Evolutionary conservation across 257 asterid genomes (phyloP), one percentile per base, ranked within the genome.

Genomic region (Verbascum thapsus): DNA sequence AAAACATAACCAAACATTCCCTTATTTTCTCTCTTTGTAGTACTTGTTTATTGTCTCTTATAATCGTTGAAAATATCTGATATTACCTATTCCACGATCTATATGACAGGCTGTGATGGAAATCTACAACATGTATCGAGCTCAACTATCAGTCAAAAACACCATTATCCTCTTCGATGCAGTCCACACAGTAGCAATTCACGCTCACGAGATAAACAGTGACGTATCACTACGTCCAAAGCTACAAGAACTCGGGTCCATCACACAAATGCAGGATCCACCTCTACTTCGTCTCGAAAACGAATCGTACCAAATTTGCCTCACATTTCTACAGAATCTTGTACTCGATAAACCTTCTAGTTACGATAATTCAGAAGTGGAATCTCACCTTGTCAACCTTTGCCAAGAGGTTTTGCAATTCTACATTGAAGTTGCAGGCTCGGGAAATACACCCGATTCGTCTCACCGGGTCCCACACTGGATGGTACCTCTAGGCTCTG

Each of bases 211-310:
- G 79, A 85, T 83, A 75, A 90, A 94, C 47, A 78, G 77, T 11
- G 85, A 90, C 48, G 30, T 69, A 8, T 48, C 85, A 43, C 57
- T 94, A 45, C 92, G 95, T 51, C 67, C 80, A 44, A 90, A 78
- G 82, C 87, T 90, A 17, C 98, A 74, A 67, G 96, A 84, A 70
- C 80, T 94, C 15, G 90, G 92, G 30, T 68, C 98, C 55, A 69
- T 94, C 74, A 81, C 91, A 22, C 98, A 94, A 74, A 82, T 94
- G 99, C 99, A 94, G 74, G 99, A 94, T 76, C 99, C 99, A n/a
- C 99, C 98, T 15, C 85, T 94, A 30, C 82, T 94, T 41, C 97
- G 95, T 63, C 96, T 90, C 3, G 99, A 94, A 82, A 94, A 90
- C 8, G 99, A 94, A 81, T 79, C 96, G 19, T 94, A 90, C 81